phyloP scores from a whole-genome alignment of 352 stramenopile species.

The Aphanomyces astaci region DNA sequence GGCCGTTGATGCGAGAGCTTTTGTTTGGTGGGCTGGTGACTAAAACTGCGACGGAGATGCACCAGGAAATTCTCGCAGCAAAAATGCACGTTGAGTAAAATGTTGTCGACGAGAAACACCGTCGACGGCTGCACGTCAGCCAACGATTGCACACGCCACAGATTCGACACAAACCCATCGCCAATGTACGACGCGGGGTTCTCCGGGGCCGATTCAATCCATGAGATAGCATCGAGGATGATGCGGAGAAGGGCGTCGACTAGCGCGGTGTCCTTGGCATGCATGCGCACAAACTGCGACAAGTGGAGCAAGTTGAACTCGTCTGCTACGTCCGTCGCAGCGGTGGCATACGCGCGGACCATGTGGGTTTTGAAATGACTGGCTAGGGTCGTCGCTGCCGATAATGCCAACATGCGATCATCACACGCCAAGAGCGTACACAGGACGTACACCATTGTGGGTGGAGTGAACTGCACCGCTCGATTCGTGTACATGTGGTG shows the following conservation, averaged over 20 bases:
- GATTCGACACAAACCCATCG: neutral
- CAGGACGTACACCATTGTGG: neutral
- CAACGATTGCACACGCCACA: neutral
- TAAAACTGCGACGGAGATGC: neutral
- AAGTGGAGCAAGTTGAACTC: neutral
- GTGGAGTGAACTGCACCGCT: neutral
- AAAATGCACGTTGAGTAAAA: neutral
- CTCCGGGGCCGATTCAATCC: neutral
- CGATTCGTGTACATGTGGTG: conserved; percentile 13
- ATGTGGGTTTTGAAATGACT: neutral
- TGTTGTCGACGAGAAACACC: neutral
- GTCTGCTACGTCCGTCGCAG: neutral
- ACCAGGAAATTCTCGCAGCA: neutral
- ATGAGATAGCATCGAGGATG: neutral
- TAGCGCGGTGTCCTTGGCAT: neutral
- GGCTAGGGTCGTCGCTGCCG: neutral
- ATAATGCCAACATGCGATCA: neutral
- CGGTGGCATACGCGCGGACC: neutral
- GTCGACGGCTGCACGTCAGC: neutral
- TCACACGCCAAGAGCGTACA: no score
- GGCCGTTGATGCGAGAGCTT: neutral
- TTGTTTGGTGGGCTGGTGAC: neutral
- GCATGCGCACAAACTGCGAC: neutral
- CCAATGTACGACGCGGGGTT: neutral
- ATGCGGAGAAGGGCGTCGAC: neutral